phyloP scores from a whole-genome alignment of 495 filamentous ascomycete genomes.

The Niebla homalea region DNA sequence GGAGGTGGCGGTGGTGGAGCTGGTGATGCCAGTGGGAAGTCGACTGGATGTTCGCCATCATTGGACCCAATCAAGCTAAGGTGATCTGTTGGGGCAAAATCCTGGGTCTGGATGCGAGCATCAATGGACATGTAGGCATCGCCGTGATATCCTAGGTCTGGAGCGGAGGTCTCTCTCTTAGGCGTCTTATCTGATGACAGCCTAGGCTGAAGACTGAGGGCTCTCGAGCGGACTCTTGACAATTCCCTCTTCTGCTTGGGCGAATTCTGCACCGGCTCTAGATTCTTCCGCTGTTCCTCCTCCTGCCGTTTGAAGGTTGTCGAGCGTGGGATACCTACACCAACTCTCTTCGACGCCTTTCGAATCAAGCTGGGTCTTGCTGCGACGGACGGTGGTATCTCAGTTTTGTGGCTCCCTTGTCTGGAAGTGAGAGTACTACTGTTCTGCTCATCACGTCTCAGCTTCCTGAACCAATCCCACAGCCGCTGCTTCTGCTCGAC shows the following conservation, averaged over 20 bases:
- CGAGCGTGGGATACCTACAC: slow-evolving; percentile 64
- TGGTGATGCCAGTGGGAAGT: not conserved
- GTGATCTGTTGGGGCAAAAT: not conserved
- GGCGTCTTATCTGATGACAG: not conserved
- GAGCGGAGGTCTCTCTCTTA: slow-evolving; percentile 15
- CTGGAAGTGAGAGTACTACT: slow-evolving; percentile 2
- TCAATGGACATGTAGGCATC: slow-evolving; percentile 7
- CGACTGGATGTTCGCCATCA: slow-evolving; percentile 5
- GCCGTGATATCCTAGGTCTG: slow-evolving; percentile 20
- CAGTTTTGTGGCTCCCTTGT: slow-evolving; percentile 1
- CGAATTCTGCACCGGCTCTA: slow-evolving; percentile 48
- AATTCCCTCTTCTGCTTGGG: slow-evolving; percentile 55
- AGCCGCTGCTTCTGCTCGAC: slow-evolving; percentile 34
- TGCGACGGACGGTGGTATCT: slow-evolving; percentile 11
- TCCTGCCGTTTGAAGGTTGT: slow-evolving; percentile 69
- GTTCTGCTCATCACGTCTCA: slow-evolving; percentile 29
- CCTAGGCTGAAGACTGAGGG: slow-evolving; percentile 31
- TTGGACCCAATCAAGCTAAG: not conserved
- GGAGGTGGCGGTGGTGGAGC: slow-evolving; percentile 10
- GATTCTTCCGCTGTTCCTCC: slow-evolving; percentile 61
- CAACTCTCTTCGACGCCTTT: slow-evolving; percentile 53
- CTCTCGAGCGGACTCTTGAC: slow-evolving; percentile 55
- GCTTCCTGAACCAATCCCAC: slow-evolving; percentile 38
- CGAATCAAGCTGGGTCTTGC: slow-evolving; percentile 32
- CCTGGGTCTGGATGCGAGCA: not conserved